Evolutionary conservation across 2,329 filamentous ascomycete genomes (phyloP).

Genomic region (Colletotrichum sp.): DNA sequence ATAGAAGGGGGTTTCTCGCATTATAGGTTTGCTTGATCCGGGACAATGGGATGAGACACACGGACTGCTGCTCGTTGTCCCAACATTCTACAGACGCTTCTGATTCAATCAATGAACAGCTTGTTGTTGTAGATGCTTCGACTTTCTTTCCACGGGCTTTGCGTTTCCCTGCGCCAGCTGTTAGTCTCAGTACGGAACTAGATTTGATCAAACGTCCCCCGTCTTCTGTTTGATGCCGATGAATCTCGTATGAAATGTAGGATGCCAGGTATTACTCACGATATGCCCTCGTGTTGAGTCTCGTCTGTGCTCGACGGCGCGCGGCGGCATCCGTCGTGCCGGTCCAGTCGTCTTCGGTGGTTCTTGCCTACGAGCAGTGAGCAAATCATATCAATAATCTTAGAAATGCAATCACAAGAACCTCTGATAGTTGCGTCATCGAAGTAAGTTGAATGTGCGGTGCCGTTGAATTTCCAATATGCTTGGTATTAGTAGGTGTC

Average conservation of each 20-base stretch:
- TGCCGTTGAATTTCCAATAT: not conserved
- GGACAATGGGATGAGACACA: constrained; percentile 33
- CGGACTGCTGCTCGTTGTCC: constrained; percentile 33
- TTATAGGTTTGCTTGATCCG: constrained; percentile 34
- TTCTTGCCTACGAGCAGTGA: constrained; percentile 33
- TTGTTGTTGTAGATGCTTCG: not conserved
- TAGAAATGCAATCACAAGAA: constrained; percentile 23
- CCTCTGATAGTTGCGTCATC: constrained; percentile 38
- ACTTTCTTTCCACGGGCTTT: constrained; percentile 16
- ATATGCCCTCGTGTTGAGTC: constrained; percentile 50
- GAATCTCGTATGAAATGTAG: not conserved
- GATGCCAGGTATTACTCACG: constrained; percentile 27
- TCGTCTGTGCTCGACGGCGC: constrained; percentile 46
- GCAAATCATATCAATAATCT: not conserved
- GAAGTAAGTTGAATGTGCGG: not conserved
- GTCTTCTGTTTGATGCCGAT: not conserved
- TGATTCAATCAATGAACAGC: constrained; percentile 25
- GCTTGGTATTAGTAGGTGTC: not conserved
- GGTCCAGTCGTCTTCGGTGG: constrained; percentile 48
- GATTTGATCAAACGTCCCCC: not conserved
- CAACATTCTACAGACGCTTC: constrained; percentile 37
- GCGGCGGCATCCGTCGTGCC: constrained; percentile 44
- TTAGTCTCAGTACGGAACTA: not conserved
- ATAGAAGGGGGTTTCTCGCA: constrained; percentile 31
- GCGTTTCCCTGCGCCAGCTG: not conserved